Evolutionary conservation across 352 stramenopile species (phyloP).

Genomic region (Phytophthora cactorum): DNA sequence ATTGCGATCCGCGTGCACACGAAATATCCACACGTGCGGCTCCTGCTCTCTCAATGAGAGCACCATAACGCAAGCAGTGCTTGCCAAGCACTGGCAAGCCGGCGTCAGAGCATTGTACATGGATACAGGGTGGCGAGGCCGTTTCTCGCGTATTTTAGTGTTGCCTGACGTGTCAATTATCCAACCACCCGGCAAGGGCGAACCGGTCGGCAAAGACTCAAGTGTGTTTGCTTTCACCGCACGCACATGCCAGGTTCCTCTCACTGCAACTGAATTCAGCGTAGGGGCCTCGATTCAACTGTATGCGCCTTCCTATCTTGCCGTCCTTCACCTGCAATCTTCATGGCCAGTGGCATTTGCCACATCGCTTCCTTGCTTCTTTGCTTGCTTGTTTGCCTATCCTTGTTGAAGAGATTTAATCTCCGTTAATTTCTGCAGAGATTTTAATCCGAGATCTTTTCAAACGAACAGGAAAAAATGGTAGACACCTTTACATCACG

Average conservation of each 20-base stretch:
- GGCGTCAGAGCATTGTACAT: not conserved
- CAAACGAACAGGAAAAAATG: slow-evolving; percentile 4
- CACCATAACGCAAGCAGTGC: no score
- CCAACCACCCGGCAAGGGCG: slow-evolving; percentile 2
- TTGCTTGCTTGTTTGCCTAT: not conserved
- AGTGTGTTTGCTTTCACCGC: not conserved
- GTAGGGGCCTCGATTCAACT: not conserved
- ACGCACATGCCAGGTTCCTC: not conserved
- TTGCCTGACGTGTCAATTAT: slow-evolving; percentile 7
- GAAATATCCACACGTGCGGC: not conserved
- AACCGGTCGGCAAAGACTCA: not conserved
- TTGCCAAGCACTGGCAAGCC: not conserved
- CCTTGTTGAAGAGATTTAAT: slow-evolving; percentile 14
- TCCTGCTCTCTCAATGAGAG: not conserved
- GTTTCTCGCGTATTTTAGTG: not conserved
- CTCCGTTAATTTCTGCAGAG: slow-evolving; percentile 14
- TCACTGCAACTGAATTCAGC: not conserved
- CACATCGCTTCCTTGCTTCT: not conserved
- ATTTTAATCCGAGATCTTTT: not conserved
- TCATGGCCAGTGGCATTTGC: not conserved
- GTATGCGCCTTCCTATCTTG: no score
- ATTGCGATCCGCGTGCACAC: not conserved
- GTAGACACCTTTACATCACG: slow-evolving; percentile 9
- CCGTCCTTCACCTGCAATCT: not conserved
- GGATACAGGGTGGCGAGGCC: no score